These are phyloP conservation scores for Prunus dulcis DNA, from an alignment of 306 rosid species.

Conservation along the genomic window DNA sequence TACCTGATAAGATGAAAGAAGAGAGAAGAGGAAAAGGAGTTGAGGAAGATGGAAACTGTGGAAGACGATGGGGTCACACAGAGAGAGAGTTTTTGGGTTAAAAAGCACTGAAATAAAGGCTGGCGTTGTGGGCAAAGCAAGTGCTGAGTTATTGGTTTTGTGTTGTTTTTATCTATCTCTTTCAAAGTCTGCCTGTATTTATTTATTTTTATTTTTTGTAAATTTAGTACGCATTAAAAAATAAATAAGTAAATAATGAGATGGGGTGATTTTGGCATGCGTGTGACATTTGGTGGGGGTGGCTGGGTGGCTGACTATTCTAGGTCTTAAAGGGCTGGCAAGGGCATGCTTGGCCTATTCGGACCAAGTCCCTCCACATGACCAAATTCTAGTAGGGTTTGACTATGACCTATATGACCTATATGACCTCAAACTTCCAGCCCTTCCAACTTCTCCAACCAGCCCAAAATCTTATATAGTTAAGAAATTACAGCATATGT, in stretches of 20 bases:
- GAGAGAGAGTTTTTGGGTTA: conserved; percentile 29
- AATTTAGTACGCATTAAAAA: neutral
- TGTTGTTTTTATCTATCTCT: conserved; percentile 25
- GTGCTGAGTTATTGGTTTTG: conserved; percentile 41
- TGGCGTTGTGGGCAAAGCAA: conserved; percentile 42
- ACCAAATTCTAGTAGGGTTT: neutral
- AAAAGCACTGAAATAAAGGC: conserved; percentile 34
- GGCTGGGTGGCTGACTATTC: conserved; percentile 48
- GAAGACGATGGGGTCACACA: conserved; percentile 23
- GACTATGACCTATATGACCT: neutral
- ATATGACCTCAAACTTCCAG: neutral
- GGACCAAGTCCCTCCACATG: conserved; percentile 11
- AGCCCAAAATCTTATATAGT: neutral
- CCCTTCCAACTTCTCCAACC: neutral
- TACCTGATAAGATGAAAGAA: conserved; percentile 38
- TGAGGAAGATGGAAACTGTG: conserved; percentile 19
- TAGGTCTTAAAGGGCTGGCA: conserved; percentile 10
- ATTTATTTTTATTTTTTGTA: neutral
- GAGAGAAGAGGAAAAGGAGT: neutral
- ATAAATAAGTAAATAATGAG: neutral
- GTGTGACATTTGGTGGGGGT: conserved; percentile 40
- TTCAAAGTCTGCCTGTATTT: conserved; percentile 6
- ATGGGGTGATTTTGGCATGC: conserved; percentile 1
- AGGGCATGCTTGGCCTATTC: conserved; percentile 16
- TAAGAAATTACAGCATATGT: too few relatives aligned